Conservation (phyloP, 176 grass and related monocot genomes). For the Oryza brachyantha region DNA sequence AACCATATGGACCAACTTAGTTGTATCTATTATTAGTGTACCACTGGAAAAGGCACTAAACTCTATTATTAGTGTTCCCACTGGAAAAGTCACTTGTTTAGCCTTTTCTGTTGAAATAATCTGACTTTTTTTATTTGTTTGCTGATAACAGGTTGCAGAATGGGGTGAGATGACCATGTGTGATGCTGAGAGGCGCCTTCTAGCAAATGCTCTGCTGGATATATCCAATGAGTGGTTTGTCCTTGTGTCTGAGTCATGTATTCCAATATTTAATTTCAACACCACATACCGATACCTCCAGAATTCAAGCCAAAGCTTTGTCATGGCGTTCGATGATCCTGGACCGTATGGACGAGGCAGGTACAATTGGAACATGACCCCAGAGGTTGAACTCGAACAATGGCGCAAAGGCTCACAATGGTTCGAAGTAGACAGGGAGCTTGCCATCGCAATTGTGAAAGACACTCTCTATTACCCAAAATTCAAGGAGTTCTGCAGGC, state of each 20-base stretch:
- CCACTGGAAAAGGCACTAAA: not conserved
- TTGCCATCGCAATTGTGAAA: conserved; percentile 55
- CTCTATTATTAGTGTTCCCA: not conserved
- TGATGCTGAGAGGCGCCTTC: conserved; percentile 88
- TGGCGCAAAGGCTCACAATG: conserved; percentile 98
- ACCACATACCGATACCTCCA: conserved; percentile 76
- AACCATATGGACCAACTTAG: not conserved
- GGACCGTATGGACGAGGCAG: conserved; percentile 86
- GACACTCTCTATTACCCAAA: conserved; percentile 81
- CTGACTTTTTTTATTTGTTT: conserved; percentile 29
- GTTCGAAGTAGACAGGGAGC: conserved; percentile 74
- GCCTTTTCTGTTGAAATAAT: conserved; percentile 6
- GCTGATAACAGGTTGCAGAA: conserved; percentile 63
- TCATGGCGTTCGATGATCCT: conserved; percentile 70
- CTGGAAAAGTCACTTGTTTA: not conserved
- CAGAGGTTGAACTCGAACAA: conserved; percentile 77
- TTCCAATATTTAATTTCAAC: conserved; percentile 80
- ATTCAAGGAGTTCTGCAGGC: conserved; percentile 84
- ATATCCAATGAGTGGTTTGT: conserved; percentile 87
- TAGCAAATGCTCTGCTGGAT: conserved; percentile 86
- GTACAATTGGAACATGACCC: conserved; percentile 80
- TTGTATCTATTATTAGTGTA: not conserved
- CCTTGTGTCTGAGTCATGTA: conserved; percentile 86
- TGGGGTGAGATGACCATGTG: conserved; percentile 97
- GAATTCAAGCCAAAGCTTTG: conserved; percentile 65